Conservation (phyloP, 768 basidiomycete species). For the Vishniacozyma victoriae region DNA sequence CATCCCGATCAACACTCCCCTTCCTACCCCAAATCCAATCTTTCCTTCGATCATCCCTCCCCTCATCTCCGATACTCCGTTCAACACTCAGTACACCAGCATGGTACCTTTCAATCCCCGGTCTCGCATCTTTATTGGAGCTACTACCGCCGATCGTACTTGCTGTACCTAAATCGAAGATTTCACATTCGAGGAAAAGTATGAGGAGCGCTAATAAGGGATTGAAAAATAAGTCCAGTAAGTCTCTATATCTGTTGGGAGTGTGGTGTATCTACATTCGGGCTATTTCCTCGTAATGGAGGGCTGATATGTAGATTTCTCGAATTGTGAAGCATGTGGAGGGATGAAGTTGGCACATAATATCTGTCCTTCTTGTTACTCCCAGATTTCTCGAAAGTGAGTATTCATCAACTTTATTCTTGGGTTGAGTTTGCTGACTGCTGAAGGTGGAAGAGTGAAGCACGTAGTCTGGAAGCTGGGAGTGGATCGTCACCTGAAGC, state of each 20-base stretch:
- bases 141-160: conserved; percentile 81
- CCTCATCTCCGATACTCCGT: no score
- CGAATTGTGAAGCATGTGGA: conserved; percentile 85
- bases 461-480: no score
- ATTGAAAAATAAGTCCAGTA: conserved; percentile 86
- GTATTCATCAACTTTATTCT: conserved; percentile 5
- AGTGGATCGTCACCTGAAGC: no score
- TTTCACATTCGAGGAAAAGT: conserved; percentile 86
- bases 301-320: conserved; percentile 60
- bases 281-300: background rate
- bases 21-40: no score
- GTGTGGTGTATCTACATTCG: background rate
- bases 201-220: conserved; percentile 94
- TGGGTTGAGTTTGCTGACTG: conserved; percentile 7
- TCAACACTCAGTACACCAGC: no score
- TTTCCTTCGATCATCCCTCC: no score
- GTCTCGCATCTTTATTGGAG: conserved; percentile 56
- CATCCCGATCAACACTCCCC: no score
- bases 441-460: conserved; percentile 36
- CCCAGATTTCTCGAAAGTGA: conserved; percentile 60
- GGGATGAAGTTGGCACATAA: conserved; percentile 81
- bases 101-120: conserved; percentile 39
- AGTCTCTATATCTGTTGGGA: conserved; percentile 32
- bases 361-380: conserved; percentile 75
- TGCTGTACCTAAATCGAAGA: conserved; percentile 90